These are phyloP conservation scores for Macadamia tetraphylla DNA, from an alignment of 164 flowering plant genomes.

Conservation along the genomic window DNA sequence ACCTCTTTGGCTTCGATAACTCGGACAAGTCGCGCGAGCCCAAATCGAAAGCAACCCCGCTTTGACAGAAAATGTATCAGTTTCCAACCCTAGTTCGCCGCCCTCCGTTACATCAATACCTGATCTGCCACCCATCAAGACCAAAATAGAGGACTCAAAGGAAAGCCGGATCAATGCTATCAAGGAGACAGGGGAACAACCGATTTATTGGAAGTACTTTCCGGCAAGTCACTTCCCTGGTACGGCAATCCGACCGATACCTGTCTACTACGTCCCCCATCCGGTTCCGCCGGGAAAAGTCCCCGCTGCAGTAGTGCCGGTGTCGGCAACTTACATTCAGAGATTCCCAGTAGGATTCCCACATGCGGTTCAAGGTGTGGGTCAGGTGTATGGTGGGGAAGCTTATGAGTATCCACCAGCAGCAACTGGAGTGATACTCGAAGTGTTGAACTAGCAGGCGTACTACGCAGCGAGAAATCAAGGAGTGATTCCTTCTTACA, in stretches of 20 bases:
- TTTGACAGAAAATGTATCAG: conserved; percentile 35
- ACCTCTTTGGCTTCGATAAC: conserved; percentile 72
- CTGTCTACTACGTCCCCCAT: conserved; percentile 59
- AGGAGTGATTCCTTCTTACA: conserved; percentile 33
- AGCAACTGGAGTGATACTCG: conserved; percentile 16
- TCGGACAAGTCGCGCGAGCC: conserved; percentile 29
- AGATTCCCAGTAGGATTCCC: conserved; percentile 30
- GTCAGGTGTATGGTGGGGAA: conserved; percentile 44
- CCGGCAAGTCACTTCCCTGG: conserved; percentile 33
- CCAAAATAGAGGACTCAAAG: conserved; percentile 32
- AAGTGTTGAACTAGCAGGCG: conserved; percentile 28
- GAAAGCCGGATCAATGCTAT: conserved; percentile 16
- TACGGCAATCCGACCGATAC: conserved; percentile 33
- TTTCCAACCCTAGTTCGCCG: conserved; percentile 81
- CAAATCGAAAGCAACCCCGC: conserved; percentile 23
- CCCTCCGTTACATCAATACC: conserved; percentile 46
- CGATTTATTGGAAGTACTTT: conserved; percentile 28
- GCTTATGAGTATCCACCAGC: conserved; percentile 14
- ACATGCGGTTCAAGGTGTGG: conserved; percentile 25
- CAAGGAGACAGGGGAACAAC: conserved; percentile 20
- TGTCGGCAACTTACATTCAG: conserved; percentile 38
- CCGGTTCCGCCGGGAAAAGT: conserved; percentile 21
- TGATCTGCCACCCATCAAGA: conserved; percentile 64
- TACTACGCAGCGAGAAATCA: conserved; percentile 41
- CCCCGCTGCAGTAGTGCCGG: conserved; percentile 35